These are phyloP conservation scores for Didymella lethalis DNA, from an alignment of 2,329 filamentous ascomycete species.

Conservation along the genomic window DNA sequence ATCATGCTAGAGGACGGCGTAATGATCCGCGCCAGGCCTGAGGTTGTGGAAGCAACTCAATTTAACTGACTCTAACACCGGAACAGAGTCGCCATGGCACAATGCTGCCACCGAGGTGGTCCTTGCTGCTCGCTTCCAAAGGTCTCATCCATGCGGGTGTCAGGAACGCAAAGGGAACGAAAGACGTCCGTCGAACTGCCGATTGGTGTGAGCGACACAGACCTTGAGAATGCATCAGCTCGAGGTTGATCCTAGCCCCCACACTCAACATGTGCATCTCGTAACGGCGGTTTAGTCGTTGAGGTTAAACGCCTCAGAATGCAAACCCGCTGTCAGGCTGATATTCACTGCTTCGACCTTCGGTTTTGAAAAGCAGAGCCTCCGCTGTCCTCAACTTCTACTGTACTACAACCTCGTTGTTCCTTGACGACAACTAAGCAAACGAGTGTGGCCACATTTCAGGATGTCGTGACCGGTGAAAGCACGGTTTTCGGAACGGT, in stretches of 20 bases:
- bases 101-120: not conserved
- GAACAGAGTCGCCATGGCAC: constrained; percentile 6
- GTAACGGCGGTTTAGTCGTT: not conserved
- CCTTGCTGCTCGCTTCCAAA: not conserved
- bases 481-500: not conserved
- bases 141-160: not conserved
- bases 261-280: not conserved
- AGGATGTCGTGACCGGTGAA: not conserved
- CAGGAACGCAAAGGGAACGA: not conserved
- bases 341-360: not conserved
- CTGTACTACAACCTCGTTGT: not conserved
- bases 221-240: not conserved
- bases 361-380: not conserved
- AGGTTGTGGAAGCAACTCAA: constrained; percentile 16
- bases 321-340: not conserved
- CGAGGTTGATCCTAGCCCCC: not conserved
- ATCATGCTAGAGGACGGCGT: constrained; percentile 13
- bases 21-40: constrained; percentile 13
- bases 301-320: not conserved
- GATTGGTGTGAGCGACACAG: not conserved
- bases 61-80: constrained; percentile 4
- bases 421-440: not conserved
- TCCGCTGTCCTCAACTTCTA: not conserved
- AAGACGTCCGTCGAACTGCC: not conserved
- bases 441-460: not conserved